Base-by-base conservation (phyloP, 176 grass and related monocot genomes). In the Aegilops bicornis region DNA sequence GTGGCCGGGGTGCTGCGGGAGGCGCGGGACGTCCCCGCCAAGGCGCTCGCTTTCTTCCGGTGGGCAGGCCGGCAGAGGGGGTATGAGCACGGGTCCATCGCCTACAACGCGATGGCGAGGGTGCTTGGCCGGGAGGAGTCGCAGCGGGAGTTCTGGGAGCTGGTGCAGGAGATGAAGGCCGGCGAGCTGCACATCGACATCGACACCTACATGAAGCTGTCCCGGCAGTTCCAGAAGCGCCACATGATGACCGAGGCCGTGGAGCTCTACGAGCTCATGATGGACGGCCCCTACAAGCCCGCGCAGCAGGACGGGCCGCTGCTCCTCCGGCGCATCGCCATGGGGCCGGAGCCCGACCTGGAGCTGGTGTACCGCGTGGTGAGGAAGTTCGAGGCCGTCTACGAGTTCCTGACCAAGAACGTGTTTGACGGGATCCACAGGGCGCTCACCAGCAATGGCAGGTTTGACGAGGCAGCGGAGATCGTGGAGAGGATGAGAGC, bases 241-340 rank as follows among this genome's bases (percentile, higher is more conserved):
- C 84, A 92, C 36, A 91, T 98, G 92, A 36, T 94, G 84, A 73
- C 63, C 15, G 94, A 94, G 67, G 84, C 92, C 0, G 97, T 96
- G 30, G 65, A 92, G 70, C 89, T 98, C 54, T 96, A 98, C 17
- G 96, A 98, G 86, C 86, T 89, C 39, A 94, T 96, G 97, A 98
- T 98, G 92, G 97, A 96, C 24, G 88, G 97, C 1, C 94, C 97
- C 8, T 98, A 94, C 82, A 96, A 94, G 76, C 93, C 96, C 0
- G 39, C 90, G 0, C 83, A 88, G 31, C 89, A 91, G 75, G 93
- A 98, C 31, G 95, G 85, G 11, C 84, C 88, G 8, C 11, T 89
- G 66, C 88, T 98, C 64, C 83, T 96, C 42, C 88, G 97, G 86
- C 86, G 91, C 56, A 98, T 98, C 50, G 80, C 90, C 12, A 13